Percentiles rank a stretch among this genome's conserved stretches.
Conservation (phyloP, 257 asterid genomes). For the Craterostigma plantagineum region DNA sequence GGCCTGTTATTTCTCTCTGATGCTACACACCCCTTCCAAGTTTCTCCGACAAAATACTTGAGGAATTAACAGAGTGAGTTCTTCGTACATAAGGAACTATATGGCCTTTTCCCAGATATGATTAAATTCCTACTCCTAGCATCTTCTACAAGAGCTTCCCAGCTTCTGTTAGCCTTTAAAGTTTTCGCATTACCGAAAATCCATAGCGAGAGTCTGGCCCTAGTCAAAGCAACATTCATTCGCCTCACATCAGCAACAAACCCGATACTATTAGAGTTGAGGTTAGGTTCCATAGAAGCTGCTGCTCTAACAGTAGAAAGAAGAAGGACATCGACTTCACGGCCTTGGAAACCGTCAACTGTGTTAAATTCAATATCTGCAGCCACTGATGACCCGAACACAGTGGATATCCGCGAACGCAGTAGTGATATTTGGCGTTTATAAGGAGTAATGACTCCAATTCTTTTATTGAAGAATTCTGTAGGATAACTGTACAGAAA, state of each 20-base stretch:
- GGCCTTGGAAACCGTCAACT: conserved; percentile 96
- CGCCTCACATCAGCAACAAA: conserved; percentile 96
- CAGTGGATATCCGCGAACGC: conserved; percentile 64
- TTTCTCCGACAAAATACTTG: conserved; percentile 18
- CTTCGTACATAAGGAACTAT: conserved; percentile 25
- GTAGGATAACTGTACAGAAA: conserved; percentile 42
- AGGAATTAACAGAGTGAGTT: conserved; percentile 18
- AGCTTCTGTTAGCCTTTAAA: conserved; percentile 44
- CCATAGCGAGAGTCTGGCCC: conserved; percentile 87
- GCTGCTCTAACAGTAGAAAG: conserved; percentile 95
- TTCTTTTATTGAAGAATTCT: conserved; percentile 64
- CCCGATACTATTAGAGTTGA: conserved; percentile 45
- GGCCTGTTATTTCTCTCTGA: conserved; percentile 11
- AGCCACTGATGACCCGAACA: conserved; percentile 70
- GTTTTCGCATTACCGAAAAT: conserved; percentile 77
- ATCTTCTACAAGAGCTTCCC: conserved; percentile 82
- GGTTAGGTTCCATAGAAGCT: conserved; percentile 24
- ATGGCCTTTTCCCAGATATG: conserved; percentile 51
- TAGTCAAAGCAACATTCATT: conserved; percentile 96
- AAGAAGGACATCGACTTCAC: conserved; percentile 82
- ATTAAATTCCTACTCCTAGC: conserved; percentile 55
- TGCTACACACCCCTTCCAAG: conserved; percentile 16
- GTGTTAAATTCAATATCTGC: conserved; percentile 89
- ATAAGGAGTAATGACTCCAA: conserved; percentile 87
- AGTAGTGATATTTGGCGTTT: conserved; percentile 65